Conservation (phyloP, 2,329 filamentous ascomycete species). For the Hansfordia pulvinata region DNA sequence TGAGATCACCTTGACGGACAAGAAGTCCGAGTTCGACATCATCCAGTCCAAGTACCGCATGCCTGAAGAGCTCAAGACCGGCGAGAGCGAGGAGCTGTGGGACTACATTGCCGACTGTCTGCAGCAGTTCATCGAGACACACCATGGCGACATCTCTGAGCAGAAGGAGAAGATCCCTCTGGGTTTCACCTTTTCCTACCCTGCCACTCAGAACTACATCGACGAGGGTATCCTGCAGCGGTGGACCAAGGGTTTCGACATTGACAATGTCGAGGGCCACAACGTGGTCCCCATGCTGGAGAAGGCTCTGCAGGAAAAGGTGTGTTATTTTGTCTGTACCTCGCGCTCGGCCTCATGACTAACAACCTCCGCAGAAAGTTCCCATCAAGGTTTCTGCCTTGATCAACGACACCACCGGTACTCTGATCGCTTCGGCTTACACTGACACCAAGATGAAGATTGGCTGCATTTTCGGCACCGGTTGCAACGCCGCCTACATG, state of each 20-base stretch:
- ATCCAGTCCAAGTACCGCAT: slow-evolving; percentile 94
- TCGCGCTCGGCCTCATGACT: slow-evolving; percentile 1
- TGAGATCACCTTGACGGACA: slow-evolving; percentile 76
- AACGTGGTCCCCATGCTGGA: slow-evolving; percentile 87
- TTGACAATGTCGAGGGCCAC: slow-evolving; percentile 77
- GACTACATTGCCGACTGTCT: slow-evolving; percentile 90
- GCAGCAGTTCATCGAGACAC: slow-evolving; percentile 77
- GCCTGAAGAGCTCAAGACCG: slow-evolving; percentile 84
- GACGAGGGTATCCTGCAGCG: slow-evolving; percentile 85
- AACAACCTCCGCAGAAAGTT: slow-evolving; percentile 45
- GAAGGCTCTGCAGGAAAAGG: slow-evolving; percentile 56
- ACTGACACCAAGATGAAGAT: slow-evolving; percentile 90
- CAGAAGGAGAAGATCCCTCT: slow-evolving; percentile 54
- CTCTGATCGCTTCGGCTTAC: slow-evolving; percentile 90
- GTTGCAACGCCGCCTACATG: slow-evolving; percentile 98
- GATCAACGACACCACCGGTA: slow-evolving; percentile 97
- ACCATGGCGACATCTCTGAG: slow-evolving; percentile 55
- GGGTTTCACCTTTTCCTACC: slow-evolving; percentile 94
- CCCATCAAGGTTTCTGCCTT: slow-evolving; percentile 87
- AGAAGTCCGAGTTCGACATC: slow-evolving; percentile 85
- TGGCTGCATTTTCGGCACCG: slow-evolving; percentile 96
- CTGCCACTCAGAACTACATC: slow-evolving; percentile 84
- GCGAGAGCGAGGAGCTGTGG: slow-evolving; percentile 76
- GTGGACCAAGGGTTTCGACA: slow-evolving; percentile 97
- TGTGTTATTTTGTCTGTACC: slow-evolving; percentile 18